Percentiles rank a stretch among this genome's conserved stretches.
Conservation (phyloP, 345 rosid genomes). For the Cochlearia excelsa region DNA sequence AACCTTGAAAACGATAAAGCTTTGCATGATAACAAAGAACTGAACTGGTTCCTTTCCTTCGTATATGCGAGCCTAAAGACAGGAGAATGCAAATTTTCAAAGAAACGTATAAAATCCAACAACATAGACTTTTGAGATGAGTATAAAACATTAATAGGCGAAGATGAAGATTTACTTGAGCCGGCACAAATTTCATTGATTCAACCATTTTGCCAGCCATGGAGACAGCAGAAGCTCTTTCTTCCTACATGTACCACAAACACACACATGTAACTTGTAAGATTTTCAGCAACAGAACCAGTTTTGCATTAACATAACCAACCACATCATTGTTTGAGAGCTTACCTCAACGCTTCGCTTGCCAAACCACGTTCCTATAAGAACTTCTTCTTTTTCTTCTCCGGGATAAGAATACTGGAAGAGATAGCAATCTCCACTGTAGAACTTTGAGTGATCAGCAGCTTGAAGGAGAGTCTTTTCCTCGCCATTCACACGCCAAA, state of each 20-base stretch:
- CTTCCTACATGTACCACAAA: constrained; percentile 53
- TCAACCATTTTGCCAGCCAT: constrained; percentile 86
- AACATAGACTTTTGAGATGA: constrained; percentile 4
- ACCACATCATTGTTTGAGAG: constrained; percentile 9
- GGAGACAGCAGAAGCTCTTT: constrained; percentile 73
- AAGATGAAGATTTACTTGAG: constrained; percentile 55
- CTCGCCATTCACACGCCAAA: constrained; percentile 84
- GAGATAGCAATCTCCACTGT: constrained; percentile 88
- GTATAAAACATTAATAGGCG: background rate
- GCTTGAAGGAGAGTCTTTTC: constrained; percentile 73
- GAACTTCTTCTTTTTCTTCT: constrained; percentile 85
- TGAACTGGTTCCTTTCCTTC: constrained; percentile 95
- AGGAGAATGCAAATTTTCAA: constrained; percentile 28
- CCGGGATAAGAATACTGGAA: constrained; percentile 95
- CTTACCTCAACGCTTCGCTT: constrained; percentile 83
- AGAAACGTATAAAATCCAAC: constrained; percentile 8
- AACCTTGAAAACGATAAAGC: constrained; percentile 89
- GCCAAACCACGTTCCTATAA: constrained; percentile 94
- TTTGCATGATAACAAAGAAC: constrained; percentile 85
- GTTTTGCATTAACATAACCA: background rate
- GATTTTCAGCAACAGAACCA: background rate
- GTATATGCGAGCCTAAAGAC: constrained; percentile 69
- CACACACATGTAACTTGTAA: constrained; percentile 8
- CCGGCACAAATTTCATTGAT: constrained; percentile 76
- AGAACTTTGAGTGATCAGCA: constrained; percentile 83